Percentiles rank a stretch among this genome's conserved stretches.
phyloP scores from a whole-genome alignment of 345 rosid genomes.

The Aquilaria yunnanensis region DNA sequence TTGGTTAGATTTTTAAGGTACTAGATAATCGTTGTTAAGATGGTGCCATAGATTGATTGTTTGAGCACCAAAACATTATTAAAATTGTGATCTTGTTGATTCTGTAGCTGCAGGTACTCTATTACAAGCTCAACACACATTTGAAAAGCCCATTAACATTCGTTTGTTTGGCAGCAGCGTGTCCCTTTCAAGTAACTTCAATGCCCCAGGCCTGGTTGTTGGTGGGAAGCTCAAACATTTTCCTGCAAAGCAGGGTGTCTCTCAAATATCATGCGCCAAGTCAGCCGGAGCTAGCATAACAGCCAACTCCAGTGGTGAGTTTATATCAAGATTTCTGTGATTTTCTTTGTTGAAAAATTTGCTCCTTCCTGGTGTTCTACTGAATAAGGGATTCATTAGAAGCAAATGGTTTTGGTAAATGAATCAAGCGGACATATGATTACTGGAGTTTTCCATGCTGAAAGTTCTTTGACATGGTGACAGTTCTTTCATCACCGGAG shows the following conservation, averaged over 20 bases:
- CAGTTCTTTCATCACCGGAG: slow-evolving; percentile 26
- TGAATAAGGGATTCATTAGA: neutral
- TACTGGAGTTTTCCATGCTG: slow-evolving; percentile 3
- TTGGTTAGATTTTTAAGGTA: neutral
- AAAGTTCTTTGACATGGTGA: slow-evolving; percentile 12
- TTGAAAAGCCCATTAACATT: slow-evolving; percentile 23
- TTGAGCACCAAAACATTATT: neutral
- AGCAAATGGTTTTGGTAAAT: neutral
- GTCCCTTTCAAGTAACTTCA: slow-evolving; percentile 24
- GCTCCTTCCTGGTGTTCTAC: neutral
- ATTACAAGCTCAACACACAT: slow-evolving; percentile 10
- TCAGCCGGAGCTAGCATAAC: slow-evolving; percentile 38
- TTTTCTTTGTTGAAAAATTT: neutral
- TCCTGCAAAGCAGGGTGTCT: slow-evolving; percentile 17
- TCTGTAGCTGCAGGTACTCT: slow-evolving; percentile 23
- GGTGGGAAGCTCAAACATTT: slow-evolving; percentile 12
- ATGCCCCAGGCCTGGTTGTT: slow-evolving; percentile 21
- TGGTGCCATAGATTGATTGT: neutral
- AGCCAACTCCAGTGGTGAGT: slow-evolving; percentile 49
- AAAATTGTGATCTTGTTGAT: slow-evolving; percentile 18
- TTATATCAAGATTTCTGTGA: slow-evolving; percentile 1
- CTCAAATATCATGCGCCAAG: slow-evolving; percentile 31
- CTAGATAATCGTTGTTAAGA: neutral
- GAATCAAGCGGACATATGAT: neutral
- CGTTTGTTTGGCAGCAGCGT: slow-evolving; percentile 20